Conservation (phyloP, 1,284 basidiomycete species). For the Puccinia sorghi region DNA sequence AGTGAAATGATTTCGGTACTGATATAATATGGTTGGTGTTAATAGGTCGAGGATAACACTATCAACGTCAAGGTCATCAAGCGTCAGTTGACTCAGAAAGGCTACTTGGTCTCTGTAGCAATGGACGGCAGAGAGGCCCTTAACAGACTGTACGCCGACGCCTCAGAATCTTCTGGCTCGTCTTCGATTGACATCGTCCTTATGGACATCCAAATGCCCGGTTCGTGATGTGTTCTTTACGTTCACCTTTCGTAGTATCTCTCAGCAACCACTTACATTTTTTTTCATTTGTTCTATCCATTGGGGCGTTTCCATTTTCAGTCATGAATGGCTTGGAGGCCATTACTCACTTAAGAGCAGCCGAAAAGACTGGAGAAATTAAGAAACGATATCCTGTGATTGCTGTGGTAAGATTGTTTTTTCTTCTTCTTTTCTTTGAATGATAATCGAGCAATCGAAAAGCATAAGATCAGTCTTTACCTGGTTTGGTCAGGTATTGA, state of each 20-base stretch:
- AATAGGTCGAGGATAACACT: conserved; percentile 44
- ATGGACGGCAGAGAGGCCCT: conserved; percentile 45
- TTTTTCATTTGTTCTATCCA: conserved; percentile 1
- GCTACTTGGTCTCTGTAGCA: conserved; percentile 38
- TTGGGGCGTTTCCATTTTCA: neutral
- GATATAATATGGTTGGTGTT: neutral
- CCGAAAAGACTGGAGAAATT: conserved; percentile 37
- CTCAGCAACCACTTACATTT: neutral
- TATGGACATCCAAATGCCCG: conserved; percentile 49
- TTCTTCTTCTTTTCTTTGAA: neutral
- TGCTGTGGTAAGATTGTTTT: conserved; percentile 35
- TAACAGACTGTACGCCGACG: conserved; percentile 33
- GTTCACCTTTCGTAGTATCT: too few species aligned
- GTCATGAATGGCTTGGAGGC: conserved; percentile 48
- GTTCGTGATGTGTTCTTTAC: conserved; percentile 1
- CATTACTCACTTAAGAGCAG: conserved; percentile 43
- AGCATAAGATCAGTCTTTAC: neutral
- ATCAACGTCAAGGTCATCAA: conserved; percentile 47
- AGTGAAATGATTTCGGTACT: neutral
- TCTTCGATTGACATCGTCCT: conserved; percentile 35
- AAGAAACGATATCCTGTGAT: conserved; percentile 47
- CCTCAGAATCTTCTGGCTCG: conserved; percentile 4
- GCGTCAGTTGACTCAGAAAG: conserved; percentile 38
- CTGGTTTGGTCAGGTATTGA: neutral
- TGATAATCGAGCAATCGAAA: neutral